phyloP scores from a whole-genome alignment of 2,329 filamentous ascomycete species.

The Sporothrix dimorphospora region DNA sequence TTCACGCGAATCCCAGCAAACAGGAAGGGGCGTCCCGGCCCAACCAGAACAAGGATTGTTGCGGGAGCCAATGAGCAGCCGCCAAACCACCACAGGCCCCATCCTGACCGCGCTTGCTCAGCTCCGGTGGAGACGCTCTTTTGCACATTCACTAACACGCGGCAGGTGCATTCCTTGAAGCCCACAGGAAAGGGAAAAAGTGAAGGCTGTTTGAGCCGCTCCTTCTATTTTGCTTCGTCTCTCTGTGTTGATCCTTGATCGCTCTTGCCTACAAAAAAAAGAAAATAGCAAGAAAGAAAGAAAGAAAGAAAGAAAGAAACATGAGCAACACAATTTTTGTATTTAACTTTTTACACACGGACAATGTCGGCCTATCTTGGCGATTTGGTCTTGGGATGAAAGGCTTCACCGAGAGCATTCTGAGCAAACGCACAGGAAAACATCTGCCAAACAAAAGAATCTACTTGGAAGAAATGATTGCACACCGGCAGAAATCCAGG shows the following conservation, averaged over 20 bases:
- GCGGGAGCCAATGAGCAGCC: slow-evolving; percentile 8
- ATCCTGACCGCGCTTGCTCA: neutral
- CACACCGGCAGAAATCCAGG: neutral
- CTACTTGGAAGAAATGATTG: too few relatives aligned
- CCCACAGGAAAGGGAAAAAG: neutral
- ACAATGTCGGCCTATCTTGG: neutral
- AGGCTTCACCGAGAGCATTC: neutral
- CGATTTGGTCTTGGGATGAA: neutral
- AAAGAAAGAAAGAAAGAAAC: too few relatives aligned
- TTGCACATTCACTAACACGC: slow-evolving; percentile 4
- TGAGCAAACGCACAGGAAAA: neutral
- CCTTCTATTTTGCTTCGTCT: neutral
- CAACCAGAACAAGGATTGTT: neutral
- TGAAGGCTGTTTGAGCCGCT: neutral
- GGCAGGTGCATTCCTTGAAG: neutral
- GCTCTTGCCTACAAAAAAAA: too few relatives aligned
- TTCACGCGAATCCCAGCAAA: neutral
- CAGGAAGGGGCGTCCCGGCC: slow-evolving; percentile 1
- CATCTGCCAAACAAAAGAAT: too few relatives aligned
- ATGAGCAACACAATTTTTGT: too few relatives aligned
- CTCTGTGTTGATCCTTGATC: neutral
- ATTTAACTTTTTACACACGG: too few relatives aligned
- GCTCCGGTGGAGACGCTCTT: neutral
- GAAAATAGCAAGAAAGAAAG: too few relatives aligned
- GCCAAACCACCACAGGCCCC: slow-evolving; percentile 8